Percentiles rank a stretch among this genome's conserved stretches.
Conservation (phyloP, 2,329 filamentous ascomycete species). For the Ceratocystis ficicola region DNA sequence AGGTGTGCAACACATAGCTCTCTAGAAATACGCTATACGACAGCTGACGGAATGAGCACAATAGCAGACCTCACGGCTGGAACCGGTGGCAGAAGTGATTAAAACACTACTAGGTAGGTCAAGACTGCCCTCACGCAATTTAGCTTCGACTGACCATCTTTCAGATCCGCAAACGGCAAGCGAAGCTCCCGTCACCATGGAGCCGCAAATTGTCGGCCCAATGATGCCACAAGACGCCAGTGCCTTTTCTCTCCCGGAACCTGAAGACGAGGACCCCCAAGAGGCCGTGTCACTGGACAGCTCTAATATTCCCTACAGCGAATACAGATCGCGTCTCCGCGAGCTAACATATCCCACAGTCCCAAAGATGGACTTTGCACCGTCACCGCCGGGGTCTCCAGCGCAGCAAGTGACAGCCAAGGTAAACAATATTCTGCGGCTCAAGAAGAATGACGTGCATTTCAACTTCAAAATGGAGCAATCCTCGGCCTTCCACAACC, state of each 20-base stretch:
- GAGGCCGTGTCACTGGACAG: conserved; percentile 22
- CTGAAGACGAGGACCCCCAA: conserved; percentile 23
- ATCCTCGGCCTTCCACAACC: conserved; percentile 57
- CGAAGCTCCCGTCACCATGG: neutral
- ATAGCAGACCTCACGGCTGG: neutral
- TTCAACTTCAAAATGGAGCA: conserved; percentile 64
- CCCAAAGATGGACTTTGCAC: conserved; percentile 62
- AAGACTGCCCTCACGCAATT: neutral
- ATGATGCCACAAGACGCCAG: conserved; percentile 16
- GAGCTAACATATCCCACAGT: conserved; percentile 61
- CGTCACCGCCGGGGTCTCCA: conserved; percentile 55
- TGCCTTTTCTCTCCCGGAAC: conserved; percentile 17
- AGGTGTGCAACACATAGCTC: neutral
- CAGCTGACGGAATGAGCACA: neutral
- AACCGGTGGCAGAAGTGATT: neutral
- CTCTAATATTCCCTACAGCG: conserved; percentile 52
- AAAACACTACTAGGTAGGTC: neutral
- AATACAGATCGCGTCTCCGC: conserved; percentile 51
- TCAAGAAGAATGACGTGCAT: conserved; percentile 66
- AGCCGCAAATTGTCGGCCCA: conserved; percentile 20
- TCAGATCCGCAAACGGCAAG: neutral
- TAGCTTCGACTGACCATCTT: neutral
- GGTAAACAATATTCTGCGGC: conserved; percentile 58
- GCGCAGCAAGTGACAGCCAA: conserved; percentile 46
- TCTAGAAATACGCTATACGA: neutral